phyloP scores from a whole-genome alignment of 129 eudicot species.

The Flaveria trinervia region DNA sequence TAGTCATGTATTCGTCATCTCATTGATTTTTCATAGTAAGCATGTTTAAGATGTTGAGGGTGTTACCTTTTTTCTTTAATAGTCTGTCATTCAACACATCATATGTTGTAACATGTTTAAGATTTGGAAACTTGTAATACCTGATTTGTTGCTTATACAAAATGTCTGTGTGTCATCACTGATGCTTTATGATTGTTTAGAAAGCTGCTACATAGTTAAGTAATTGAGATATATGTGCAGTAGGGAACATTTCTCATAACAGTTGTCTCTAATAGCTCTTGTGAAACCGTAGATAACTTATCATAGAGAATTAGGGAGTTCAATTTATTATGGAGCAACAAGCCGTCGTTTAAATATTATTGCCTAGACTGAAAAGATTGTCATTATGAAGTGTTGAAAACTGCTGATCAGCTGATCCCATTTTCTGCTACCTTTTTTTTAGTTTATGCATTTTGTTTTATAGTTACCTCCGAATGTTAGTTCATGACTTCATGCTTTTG shows the following conservation, averaged over 20 bases:
- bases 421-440: not conserved
- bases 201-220: not conserved
- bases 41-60: constrained; percentile 37
- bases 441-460: not conserved
- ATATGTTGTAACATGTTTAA: constrained; percentile 36
- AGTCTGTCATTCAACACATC: constrained; percentile 25
- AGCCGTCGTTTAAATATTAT: not conserved
- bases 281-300: constrained; percentile 10
- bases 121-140: constrained; percentile 35
- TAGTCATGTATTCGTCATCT: constrained; percentile 32
- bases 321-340: not conserved
- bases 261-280: not conserved
- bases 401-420: not conserved
- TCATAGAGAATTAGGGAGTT: not conserved
- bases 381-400: not conserved
- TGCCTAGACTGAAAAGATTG: not conserved
- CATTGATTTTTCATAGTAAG: constrained; percentile 37
- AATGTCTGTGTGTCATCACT: constrained; percentile 21
- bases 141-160: constrained; percentile 40
- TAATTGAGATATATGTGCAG: not conserved
- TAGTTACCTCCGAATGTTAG: not conserved
- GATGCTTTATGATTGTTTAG: constrained; percentile 15
- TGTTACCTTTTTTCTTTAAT: constrained; percentile 13
- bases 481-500: not conserved
- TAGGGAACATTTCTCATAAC: not conserved